Evolutionary conservation across 768 basidiomycete genomes (phyloP), one percentile per base, ranked within the genome.

Genomic region (Serendipita vermifera): DNA sequence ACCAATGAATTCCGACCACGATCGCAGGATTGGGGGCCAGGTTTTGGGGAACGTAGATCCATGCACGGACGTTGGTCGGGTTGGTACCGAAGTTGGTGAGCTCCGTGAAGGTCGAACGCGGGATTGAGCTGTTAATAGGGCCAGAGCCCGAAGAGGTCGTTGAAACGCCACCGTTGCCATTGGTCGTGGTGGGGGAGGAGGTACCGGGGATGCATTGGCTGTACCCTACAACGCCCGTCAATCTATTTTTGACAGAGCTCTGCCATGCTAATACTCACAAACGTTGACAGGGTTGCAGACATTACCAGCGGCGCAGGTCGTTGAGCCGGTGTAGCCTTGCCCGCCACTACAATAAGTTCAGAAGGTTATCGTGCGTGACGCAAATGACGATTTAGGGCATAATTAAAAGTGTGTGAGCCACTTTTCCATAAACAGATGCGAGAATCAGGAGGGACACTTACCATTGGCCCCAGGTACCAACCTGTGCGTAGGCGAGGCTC

Each of bases 61-160:
- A 79, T 68, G 78, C 73, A 36, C 68, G 66, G 40, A 79, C 76
- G 63, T 72, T 71, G 43, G 73, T 78, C n/a, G 79, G 77, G 65
- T 80, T 80, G 24, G 73, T 36, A 7, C 77, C 77, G 61, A 76
- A 76, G 67, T 73, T 59, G 17, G 31, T 48, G 0, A 57, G 55
- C 46, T 51, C 46, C 5, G 46, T 51, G 22, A 22, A 51, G 9
- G 46, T 51, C 46, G 46, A 20, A 15, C 46, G 46, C 5, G 46
- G 46, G 46, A 51, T 51, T 7, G 39, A 6, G 15, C 15, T 51
- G 22, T 51, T 51, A 29, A 31, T 26, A 4, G 46, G 24, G 6
- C 22, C 46, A 1, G 46, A 51, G 24, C 15, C 24, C 29, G 46
- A 51, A 51, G 46, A 5, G 20, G 41, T 15, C 11, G 46, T 51